Conservation (phyloP, 352 stramenopile species). For the Phytophthora lateralis region DNA sequence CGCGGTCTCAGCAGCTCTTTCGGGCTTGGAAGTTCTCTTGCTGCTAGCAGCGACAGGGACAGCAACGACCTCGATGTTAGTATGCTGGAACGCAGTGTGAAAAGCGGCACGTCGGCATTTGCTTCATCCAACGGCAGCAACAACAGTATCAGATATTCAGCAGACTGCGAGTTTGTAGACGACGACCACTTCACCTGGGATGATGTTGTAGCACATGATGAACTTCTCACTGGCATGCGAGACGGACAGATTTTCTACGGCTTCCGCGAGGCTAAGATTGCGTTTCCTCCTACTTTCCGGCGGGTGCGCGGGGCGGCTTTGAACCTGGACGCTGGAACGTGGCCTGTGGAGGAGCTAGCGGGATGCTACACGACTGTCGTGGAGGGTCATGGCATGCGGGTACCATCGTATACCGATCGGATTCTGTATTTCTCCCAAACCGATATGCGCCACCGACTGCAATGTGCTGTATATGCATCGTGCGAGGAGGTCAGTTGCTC, state of each 20-base stretch:
- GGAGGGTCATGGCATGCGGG: slow-evolving; percentile 60
- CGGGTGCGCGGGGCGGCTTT: slow-evolving; percentile 55
- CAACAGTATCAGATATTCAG: slow-evolving; percentile 36
- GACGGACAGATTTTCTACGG: slow-evolving; percentile 70
- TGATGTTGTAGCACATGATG: slow-evolving; percentile 72
- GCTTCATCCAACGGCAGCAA: slow-evolving; percentile 38
- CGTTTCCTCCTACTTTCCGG: slow-evolving; percentile 79
- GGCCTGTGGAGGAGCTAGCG: slow-evolving; percentile 29
- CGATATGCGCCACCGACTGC: slow-evolving; percentile 67
- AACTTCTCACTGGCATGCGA: slow-evolving; percentile 66
- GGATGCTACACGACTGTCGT: slow-evolving; percentile 65
- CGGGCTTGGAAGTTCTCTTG: slow-evolving; percentile 30
- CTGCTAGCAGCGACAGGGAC: slow-evolving; percentile 29
- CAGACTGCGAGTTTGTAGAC: slow-evolving; percentile 46
- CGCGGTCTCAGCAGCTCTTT: slow-evolving; percentile 33
- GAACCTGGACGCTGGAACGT: slow-evolving; percentile 29
- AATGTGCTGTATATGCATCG: slow-evolving; percentile 71
- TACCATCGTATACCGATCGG: slow-evolving; percentile 91
- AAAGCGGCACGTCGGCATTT: slow-evolving; percentile 28
- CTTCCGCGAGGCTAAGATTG: slow-evolving; percentile 77
- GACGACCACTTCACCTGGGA: slow-evolving; percentile 60
- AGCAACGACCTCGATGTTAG: slow-evolving; percentile 42
- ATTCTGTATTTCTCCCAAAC: slow-evolving; percentile 85
- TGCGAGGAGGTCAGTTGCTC: slow-evolving; percentile 76
- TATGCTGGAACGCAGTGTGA: slow-evolving; percentile 44